Percentiles rank a stretch among this genome's conserved stretches.
Evolutionary conservation across 108 stramenopile genomes (phyloP).

Genomic region (Pseudonitzschia pungens): DNA sequence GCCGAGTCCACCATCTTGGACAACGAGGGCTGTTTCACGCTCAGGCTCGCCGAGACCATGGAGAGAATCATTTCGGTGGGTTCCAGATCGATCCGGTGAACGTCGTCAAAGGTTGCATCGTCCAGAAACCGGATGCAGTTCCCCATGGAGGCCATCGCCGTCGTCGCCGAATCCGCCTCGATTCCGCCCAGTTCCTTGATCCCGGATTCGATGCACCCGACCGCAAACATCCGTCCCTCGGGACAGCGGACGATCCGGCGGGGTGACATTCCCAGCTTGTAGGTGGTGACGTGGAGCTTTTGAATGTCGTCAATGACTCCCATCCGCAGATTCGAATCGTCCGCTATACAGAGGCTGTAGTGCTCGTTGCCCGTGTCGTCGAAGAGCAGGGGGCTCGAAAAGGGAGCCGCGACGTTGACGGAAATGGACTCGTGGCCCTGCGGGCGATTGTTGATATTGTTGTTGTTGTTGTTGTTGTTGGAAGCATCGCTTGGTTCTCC

Average conservation of each 20-base stretch:
- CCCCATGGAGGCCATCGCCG: no score
- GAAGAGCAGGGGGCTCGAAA: conserved; percentile 66
- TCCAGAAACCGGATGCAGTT: conserved; percentile 89
- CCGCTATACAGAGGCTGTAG: conserved; percentile 92
- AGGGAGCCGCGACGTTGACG: conserved; percentile 82
- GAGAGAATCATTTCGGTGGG: conserved; percentile 84
- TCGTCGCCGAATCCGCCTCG: conserved; percentile 51
- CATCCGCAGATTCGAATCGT: conserved; percentile 83
- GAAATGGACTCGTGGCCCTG: conserved; percentile 51
- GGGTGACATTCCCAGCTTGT: conserved; percentile 90
- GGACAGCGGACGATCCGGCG: conserved; percentile 84
- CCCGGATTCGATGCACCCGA: conserved; percentile 79
- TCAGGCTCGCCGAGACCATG: conserved; percentile 57
- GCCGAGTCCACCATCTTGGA: conserved; percentile 9
- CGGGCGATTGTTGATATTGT: conserved; percentile 46
- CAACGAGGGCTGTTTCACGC: conserved; percentile 32
- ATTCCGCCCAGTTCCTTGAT: conserved; percentile 47
- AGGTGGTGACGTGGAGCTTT: conserved; percentile 95
- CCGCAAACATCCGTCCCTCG: conserved; percentile 76
- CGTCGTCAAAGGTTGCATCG: conserved; percentile 86
- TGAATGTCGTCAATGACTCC: conserved; percentile 98
- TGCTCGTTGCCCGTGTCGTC: conserved; percentile 49
- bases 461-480: no score
- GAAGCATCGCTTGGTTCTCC: conserved; percentile 50
- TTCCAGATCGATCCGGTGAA: conserved; percentile 78